phyloP scores from a whole-genome alignment of 2,329 filamentous ascomycete species.

The Pseudogymnoascus sp. region DNA sequence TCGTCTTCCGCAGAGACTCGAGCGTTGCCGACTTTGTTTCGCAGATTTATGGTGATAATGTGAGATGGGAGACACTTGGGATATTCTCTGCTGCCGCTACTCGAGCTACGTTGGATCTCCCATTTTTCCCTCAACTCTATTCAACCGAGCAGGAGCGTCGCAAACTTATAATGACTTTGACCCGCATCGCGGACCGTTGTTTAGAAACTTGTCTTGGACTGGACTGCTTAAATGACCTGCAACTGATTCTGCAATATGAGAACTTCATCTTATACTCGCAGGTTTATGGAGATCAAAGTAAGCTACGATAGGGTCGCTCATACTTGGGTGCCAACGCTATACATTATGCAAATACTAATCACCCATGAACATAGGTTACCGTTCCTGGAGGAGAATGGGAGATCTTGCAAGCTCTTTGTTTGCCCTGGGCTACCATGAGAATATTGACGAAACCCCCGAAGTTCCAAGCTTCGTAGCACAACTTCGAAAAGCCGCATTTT shows the following conservation, averaged over 20 bases:
- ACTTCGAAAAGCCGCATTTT: constrained; percentile 35
- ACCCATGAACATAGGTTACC: constrained; percentile 32
- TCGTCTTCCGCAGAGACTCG: neutral
- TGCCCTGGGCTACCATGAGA: constrained; percentile 41
- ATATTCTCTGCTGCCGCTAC: constrained; percentile 12
- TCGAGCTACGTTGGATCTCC: constrained; percentile 20
- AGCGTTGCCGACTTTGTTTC: neutral
- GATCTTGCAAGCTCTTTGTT: constrained; percentile 40
- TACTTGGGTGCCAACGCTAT: neutral
- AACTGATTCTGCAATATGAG: constrained; percentile 39
- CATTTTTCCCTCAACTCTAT: constrained; percentile 12
- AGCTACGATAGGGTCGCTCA: constrained; percentile 14
- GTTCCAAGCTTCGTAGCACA: constrained; percentile 32
- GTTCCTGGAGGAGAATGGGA: constrained; percentile 40
- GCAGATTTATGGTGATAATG: constrained; percentile 5
- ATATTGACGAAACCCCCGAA: constrained; percentile 26
- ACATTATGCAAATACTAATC: neutral
- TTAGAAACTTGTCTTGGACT: constrained; percentile 22
- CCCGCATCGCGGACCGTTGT: constrained; percentile 20
- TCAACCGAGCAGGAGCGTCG: constrained; percentile 16
- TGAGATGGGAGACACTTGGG: constrained; percentile 13
- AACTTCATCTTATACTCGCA: constrained; percentile 40
- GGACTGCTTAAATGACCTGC: constrained; percentile 37
- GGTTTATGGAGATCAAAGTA: constrained; percentile 39
- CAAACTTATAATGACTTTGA: constrained; percentile 16